These are phyloP conservation scores for Aspergillus nanangensis DNA, from an alignment of 495 filamentous ascomycete species.

Conservation along the genomic window DNA sequence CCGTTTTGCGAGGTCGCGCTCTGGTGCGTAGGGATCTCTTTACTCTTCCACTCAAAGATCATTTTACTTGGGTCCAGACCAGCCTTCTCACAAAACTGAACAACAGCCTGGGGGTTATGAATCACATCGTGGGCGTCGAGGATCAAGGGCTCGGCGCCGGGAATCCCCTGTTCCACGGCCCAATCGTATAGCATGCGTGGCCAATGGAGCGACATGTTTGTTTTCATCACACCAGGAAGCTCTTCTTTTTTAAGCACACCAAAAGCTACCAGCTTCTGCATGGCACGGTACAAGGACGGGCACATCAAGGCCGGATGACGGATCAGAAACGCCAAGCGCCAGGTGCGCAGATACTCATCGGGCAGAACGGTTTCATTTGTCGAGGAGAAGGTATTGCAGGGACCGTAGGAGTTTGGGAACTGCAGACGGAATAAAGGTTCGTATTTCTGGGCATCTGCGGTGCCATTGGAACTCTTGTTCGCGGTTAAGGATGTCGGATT, in stretches of 20 bases:
- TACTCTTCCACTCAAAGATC: conserved; percentile 33
- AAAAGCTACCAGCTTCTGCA: conserved; percentile 13
- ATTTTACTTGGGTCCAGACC: conserved; percentile 30
- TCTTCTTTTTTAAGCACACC: conserved; percentile 11
- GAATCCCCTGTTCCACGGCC: conserved; percentile 17
- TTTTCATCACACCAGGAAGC: conserved; percentile 7
- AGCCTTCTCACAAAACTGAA: conserved; percentile 25
- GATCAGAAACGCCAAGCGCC: conserved; percentile 35
- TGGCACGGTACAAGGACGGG: conserved; percentile 32
- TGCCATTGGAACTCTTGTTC: background rate
- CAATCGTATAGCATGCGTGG: conserved; percentile 32
- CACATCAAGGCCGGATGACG: conserved; percentile 38
- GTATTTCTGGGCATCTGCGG: background rate
- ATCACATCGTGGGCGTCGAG: conserved; percentile 47
- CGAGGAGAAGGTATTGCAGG: conserved; percentile 17
- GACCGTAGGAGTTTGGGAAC: conserved; percentile 8
- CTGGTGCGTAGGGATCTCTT: too few relatives aligned
- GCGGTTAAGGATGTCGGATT: conserved; percentile 10
- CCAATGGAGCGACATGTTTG: conserved; percentile 30
- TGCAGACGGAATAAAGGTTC: conserved; percentile 3
- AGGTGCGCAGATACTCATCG: conserved; percentile 31
- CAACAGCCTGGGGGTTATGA: conserved; percentile 23
- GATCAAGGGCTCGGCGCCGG: conserved; percentile 25
- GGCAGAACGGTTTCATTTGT: conserved; percentile 33
- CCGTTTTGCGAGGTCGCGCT: background rate